Evolutionary conservation across 257 asterid genomes (phyloP).

Genomic region (Jaltomata sinuosa): DNA sequence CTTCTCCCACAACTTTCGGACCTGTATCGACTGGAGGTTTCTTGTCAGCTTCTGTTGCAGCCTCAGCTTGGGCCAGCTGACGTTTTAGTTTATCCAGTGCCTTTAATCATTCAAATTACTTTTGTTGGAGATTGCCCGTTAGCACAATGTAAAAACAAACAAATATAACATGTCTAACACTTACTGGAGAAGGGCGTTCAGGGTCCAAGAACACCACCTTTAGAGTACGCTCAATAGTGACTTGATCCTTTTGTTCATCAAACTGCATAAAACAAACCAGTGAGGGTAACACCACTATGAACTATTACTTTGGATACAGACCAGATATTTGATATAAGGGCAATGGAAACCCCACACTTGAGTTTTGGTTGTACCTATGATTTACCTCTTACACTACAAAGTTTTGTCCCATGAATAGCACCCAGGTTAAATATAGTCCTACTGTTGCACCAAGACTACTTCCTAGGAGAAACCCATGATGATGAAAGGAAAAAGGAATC

Average conservation of each 20-base stretch:
- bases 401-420: neutral
- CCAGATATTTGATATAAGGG: neutral
- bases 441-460: neutral
- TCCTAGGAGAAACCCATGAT: neutral
- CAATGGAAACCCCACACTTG: neutral
- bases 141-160: neutral
- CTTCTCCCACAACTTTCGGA: conserved; percentile 7
- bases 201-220: conserved; percentile 9
- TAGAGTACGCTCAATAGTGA: conserved; percentile 8
- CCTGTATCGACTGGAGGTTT: conserved; percentile 7
- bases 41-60: conserved; percentile 13
- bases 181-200: conserved; percentile 14
- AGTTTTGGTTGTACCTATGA: neutral
- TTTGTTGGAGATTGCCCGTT: neutral
- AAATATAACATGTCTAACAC: neutral
- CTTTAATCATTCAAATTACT: neutral
- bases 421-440: neutral
- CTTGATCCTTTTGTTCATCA: conserved; percentile 13
- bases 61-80: conserved; percentile 16
- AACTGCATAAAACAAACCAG: neutral
- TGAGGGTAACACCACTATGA: neutral
- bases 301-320: neutral
- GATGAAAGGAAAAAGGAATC: neutral
- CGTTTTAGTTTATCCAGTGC: conserved; percentile 12
- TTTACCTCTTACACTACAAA: neutral